phyloP scores from a whole-genome alignment of 78 protist genomes.

The Dictyostelium capitatum region DNA sequence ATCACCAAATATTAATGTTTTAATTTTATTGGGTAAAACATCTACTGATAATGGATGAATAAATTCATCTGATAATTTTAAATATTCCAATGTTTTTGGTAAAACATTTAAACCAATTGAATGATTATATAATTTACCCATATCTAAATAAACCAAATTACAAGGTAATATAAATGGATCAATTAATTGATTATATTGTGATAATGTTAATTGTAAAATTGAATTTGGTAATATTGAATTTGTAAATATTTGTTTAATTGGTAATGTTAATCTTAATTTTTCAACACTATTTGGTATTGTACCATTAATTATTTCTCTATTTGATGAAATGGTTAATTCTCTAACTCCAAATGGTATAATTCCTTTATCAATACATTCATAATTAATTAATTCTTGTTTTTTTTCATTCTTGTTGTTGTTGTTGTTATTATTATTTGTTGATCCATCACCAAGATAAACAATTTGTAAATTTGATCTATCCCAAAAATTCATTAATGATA shows the following conservation, averaged over 20 bases:
- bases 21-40: background rate
- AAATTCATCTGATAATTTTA: background rate
- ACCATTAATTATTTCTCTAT: background rate
- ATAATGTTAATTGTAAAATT: background rate
- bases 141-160: background rate
- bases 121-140: background rate
- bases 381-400: background rate
- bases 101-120: background rate
- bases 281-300: background rate
- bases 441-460: background rate
- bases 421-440: background rate
- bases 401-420: background rate
- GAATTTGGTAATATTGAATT: background rate
- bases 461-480: background rate
- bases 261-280: background rate
- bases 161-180: background rate
- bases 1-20: conserved; percentile 3
- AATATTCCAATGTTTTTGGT: background rate
- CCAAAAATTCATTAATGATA: background rate
- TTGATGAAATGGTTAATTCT: background rate
- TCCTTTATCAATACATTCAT: background rate
- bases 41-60: background rate
- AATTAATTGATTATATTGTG: background rate
- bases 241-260: background rate
- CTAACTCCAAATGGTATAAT: background rate